Percentiles rank a stretch among this genome's conserved stretches.
Conservation (phyloP, 768 basidiomycete genomes). For the Tylopilus sp. region DNA sequence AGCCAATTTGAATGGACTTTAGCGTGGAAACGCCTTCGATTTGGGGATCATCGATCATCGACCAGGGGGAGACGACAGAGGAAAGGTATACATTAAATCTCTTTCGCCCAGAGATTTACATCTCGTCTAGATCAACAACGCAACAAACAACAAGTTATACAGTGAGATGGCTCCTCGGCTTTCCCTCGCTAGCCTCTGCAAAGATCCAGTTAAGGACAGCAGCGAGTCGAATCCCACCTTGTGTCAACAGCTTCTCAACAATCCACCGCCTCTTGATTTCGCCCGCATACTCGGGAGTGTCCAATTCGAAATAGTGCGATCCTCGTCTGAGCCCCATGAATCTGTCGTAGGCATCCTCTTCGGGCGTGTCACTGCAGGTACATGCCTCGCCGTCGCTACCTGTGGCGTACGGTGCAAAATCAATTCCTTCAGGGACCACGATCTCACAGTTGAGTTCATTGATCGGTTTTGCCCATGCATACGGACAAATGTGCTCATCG, state of each 20-base stretch:
- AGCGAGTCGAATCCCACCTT: conserved; percentile 82
- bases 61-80: too few relatives aligned
- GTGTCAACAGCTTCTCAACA: conserved; percentile 78
- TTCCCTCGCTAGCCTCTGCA: conserved; percentile 11
- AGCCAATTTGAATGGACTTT: too few relatives aligned
- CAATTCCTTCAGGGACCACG: conserved; percentile 74
- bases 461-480: conserved; percentile 70
- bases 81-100: too few relatives aligned
- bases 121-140: too few relatives aligned
- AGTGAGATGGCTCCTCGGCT: not conserved
- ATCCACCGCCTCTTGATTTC: conserved; percentile 62
- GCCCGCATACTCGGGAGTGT: conserved; percentile 75
- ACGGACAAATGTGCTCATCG: conserved; percentile 66
- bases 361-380: not conserved
- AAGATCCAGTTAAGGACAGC: conserved; percentile 79
- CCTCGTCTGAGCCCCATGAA: conserved; percentile 5
- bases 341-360: not conserved
- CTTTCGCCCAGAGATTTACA: too few relatives aligned
- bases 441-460: conserved; percentile 80
- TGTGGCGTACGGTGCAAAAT: conserved; percentile 23
- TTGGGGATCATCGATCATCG: too few relatives aligned
- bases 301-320: conserved; percentile 59
- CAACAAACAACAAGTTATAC: conserved; percentile 2
- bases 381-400: too few relatives aligned
- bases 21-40: too few relatives aligned